These are phyloP conservation scores for Aspergillus pseudotamarii DNA, from an alignment of 2,329 filamentous ascomycete genomes.

Conservation along the genomic window DNA sequence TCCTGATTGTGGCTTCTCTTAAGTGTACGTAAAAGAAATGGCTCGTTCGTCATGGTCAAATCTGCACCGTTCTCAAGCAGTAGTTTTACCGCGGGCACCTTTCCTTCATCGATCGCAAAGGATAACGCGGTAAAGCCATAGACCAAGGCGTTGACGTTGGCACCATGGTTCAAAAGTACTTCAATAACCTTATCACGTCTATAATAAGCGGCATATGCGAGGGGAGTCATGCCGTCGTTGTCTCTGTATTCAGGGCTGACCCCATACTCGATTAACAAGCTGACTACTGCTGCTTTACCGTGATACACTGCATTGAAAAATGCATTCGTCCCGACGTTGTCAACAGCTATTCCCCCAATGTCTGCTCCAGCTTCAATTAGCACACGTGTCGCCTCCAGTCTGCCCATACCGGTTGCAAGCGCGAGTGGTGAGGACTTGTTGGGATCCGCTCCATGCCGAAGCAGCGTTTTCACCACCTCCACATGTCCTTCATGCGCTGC, in stretches of 20 bases:
- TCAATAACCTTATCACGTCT: neutral
- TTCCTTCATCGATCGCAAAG: neutral
- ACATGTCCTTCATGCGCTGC: neutral
- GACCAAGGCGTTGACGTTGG: neutral
- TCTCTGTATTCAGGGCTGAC: neutral
- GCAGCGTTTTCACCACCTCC: neutral
- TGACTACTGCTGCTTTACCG: neutral
- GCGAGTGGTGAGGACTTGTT: neutral
- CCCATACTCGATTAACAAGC: neutral
- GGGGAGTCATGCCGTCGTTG: neutral
- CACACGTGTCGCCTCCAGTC: neutral
- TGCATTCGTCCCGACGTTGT: neutral
- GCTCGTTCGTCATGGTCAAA: neutral
- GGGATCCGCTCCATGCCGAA: neutral
- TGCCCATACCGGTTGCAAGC: neutral
- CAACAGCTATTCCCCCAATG: neutral
- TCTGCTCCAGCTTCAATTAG: neutral
- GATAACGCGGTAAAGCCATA: neutral
- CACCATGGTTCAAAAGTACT: neutral
- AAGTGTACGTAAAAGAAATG: neutral
- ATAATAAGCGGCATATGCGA: neutral
- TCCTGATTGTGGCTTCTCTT: neutral
- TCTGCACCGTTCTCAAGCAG: neutral
- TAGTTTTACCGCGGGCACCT: neutral
- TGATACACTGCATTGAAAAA: neutral